These are phyloP conservation scores for Cyberlindnera meyerae DNA, from an alignment of 805 yeast species.

Conservation along the genomic window DNA sequence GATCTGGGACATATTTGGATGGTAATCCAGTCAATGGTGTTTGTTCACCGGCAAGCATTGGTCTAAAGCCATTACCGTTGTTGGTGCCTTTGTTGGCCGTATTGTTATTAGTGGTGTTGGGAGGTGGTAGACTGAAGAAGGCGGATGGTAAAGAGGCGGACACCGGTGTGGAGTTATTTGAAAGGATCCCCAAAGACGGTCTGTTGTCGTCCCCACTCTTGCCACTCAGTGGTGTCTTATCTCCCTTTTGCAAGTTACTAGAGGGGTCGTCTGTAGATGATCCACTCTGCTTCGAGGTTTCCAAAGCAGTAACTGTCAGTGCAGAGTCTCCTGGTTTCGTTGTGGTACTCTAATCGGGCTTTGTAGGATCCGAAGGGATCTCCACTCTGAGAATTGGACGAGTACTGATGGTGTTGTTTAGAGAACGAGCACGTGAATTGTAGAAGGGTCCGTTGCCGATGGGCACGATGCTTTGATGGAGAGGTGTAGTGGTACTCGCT, in stretches of 20 bases:
- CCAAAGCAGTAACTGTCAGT: constrained; percentile 16
- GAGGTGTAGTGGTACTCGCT: too few relatives aligned
- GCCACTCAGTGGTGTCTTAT: constrained; percentile 15
- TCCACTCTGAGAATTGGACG: constrained; percentile 27
- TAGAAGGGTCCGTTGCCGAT: constrained; percentile 9
- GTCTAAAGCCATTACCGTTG: constrained; percentile 19
- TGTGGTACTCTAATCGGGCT: constrained; percentile 3
- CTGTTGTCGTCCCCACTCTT: constrained; percentile 13
- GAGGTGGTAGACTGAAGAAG: constrained; percentile 30
- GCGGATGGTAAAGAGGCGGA: constrained; percentile 31
- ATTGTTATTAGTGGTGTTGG: constrained; percentile 19
- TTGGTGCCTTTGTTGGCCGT: constrained; percentile 5
- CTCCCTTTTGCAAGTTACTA: constrained; percentile 4
- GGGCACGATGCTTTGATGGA: constrained; percentile 2
- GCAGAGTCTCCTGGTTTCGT: constrained; percentile 14
- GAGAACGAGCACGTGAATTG: constrained; percentile 19
- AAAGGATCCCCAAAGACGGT: constrained; percentile 16
- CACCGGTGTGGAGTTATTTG: constrained; percentile 27
- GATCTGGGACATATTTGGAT: constrained; percentile 62
- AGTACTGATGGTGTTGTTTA: constrained; percentile 21
- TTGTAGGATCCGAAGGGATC: constrained; percentile 18
- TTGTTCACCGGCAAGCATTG: constrained; percentile 46
- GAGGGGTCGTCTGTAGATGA: too few relatives aligned
- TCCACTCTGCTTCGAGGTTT: constrained; percentile 4
- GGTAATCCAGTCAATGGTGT: constrained; percentile 70